Base-by-base conservation (phyloP, 2,329 filamentous ascomycete genomes). In the Venturia oleaginea region DNA sequence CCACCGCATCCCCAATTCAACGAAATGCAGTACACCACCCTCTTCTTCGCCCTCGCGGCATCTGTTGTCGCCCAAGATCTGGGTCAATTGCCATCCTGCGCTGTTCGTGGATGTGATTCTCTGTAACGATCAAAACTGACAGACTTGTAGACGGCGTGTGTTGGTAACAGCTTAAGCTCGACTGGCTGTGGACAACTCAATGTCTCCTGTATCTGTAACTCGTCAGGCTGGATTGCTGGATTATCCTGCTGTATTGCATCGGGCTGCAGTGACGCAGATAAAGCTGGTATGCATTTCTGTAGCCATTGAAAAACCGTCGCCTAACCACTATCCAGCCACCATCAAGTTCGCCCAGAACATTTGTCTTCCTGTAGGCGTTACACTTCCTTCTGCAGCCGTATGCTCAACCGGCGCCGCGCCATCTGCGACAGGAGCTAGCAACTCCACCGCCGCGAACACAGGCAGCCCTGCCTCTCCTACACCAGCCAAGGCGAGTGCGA, bases 241-340 rank as follows among this genome's bases (percentile, higher is more conserved):
- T 69, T 79, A 34, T 74, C 75, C 2, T 79, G 77, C 73, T 79
- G 77, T 67, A 75, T 79, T 43, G 70, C 71, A 61, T 67, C 68
- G 27, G 66, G 66, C 5, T 79, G 77, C 68, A 66, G 66, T 62
- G 57, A 68, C 2, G 62, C 67, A 10, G 76, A 77, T 51, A 72
- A 74, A 68, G 63, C 69, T 4, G 65, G 75, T 77, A 66, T 64
- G 74, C 70, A 10, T 54, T 54, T 54, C 61, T n/a, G 7, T 15
- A 7, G 15, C 30, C 10, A n/a, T 27, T 27, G 34, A 60, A 5
- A 30, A 8, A 32, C 27, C 46, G 8, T 24, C 15, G 19, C 55
- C 30, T n/a, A 59, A 24, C 22, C 13, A 13, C 11, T 1, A 30
- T 38, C 6, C 67, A 80, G 78, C 70, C 48, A 76, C 75, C 32